These are phyloP conservation scores for Eucalyptus lansdowneana DNA, from an alignment of 345 rosid species.

Conservation along the genomic window DNA sequence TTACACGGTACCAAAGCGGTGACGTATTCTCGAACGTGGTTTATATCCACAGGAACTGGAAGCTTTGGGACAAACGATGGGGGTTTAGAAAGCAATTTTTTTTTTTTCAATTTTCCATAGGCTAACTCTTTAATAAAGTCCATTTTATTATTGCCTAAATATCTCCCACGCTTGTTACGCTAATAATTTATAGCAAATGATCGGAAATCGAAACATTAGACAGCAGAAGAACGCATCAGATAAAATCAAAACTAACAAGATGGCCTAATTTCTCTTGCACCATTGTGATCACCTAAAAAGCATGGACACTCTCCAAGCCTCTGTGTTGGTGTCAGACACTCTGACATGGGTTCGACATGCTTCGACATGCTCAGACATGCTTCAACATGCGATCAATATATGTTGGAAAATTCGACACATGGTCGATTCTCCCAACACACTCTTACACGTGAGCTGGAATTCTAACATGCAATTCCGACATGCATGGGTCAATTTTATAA, in stretches of 20 bases:
- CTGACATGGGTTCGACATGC: fast-evolving
- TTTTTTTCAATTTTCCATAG: not conserved
- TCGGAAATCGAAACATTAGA: not conserved
- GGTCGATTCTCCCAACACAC: too few relatives aligned
- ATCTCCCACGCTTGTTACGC: not conserved
- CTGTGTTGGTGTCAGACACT: fast-evolving
- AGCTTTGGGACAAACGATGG: too few relatives aligned
- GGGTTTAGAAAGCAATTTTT: too few relatives aligned
- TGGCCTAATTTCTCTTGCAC: not conserved
- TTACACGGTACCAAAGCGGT: too few relatives aligned
- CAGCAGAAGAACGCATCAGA: fast-evolving
- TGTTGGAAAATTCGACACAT: too few relatives aligned
- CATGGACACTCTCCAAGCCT: too few relatives aligned
- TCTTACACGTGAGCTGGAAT: fast-evolving
- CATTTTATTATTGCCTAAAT: not conserved
- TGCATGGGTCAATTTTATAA: too few relatives aligned
- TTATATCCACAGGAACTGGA: too few relatives aligned
- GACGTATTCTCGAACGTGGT: too few relatives aligned
- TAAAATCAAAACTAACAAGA: not conserved
- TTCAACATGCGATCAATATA: too few relatives aligned
- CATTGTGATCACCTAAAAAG: not conserved
- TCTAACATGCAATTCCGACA: too few relatives aligned
- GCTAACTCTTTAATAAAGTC: not conserved
- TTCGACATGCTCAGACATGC: fast-evolving
- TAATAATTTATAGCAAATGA: not conserved